phyloP scores from a whole-genome alignment of 2,329 filamentous ascomycete species.

The Colletotrichum musicola region DNA sequence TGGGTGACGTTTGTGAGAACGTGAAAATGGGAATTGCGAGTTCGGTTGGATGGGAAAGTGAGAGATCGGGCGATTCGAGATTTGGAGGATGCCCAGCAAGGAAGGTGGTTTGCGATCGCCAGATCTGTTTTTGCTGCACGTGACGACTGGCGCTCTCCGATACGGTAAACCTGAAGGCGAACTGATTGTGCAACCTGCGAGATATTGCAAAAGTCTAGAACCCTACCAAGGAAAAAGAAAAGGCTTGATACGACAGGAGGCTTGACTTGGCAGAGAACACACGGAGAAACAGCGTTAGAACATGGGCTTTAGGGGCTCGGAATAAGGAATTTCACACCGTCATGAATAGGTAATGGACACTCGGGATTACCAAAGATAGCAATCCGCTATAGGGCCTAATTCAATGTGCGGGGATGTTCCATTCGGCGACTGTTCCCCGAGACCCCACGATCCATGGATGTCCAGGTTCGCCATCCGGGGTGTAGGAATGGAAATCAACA shows the following conservation, averaged over 20 bases:
- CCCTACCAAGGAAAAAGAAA: conserved; percentile 12
- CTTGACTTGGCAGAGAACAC: neutral
- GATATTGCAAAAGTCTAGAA: neutral
- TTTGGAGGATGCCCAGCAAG: conserved; percentile 27
- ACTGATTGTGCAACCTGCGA: neutral
- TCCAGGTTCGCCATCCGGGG: conserved; percentile 5
- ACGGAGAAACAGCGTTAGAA: neutral
- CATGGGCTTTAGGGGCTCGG: conserved; percentile 1
- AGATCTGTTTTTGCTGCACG: conserved; percentile 27
- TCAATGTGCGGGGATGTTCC: conserved; percentile 29
- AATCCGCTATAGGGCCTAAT: conserved; percentile 9
- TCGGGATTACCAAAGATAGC: conserved; percentile 21
- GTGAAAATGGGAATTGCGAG: conserved; percentile 12
- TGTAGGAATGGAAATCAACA: conserved; percentile 3
- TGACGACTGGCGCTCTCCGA: conserved; percentile 10
- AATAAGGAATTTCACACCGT: conserved; percentile 3
- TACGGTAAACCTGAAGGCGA: neutral
- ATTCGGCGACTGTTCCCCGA: conserved; percentile 12
- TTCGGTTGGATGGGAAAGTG: conserved; percentile 8
- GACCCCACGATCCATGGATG: conserved; percentile 5
- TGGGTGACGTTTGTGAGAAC: neutral
- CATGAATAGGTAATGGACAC: neutral
- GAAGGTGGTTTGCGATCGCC: conserved; percentile 34
- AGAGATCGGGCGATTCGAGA: conserved; percentile 9
- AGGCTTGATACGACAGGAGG: neutral